phyloP scores from a whole-genome alignment of 1,139 yeast genomes.

The Taiozyma sp. region DNA sequence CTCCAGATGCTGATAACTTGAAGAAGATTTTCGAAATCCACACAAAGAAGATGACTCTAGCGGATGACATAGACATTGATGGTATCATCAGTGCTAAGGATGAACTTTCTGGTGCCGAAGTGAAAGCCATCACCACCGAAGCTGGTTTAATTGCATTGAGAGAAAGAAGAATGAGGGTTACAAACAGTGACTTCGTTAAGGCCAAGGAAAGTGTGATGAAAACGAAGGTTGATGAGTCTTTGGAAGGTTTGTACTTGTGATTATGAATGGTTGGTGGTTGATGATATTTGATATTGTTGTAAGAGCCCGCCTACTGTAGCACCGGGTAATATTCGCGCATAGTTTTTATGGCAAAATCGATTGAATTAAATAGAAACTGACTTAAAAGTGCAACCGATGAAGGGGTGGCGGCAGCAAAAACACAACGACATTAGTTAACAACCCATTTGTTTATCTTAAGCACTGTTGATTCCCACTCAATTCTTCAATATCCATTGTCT shows the following conservation, averaged over 20 bases:
- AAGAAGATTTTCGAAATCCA: slow-evolving; percentile 91
- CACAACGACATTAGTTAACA: not conserved
- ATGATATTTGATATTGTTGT: not conserved
- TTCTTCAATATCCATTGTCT: not conserved
- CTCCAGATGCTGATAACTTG: slow-evolving; percentile 90
- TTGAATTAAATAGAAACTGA: too few relatives aligned
- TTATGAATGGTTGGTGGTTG: not conserved
- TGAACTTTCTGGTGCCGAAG: slow-evolving; percentile 96
- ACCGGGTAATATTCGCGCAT: not conserved
- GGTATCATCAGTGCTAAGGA: slow-evolving; percentile 89
- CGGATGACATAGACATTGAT: slow-evolving; percentile 84
- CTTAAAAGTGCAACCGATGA: too few relatives aligned
- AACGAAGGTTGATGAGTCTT: slow-evolving; percentile 94
- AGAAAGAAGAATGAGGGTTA: slow-evolving; percentile 98
- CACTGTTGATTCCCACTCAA: not conserved
- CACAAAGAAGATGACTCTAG: slow-evolving; percentile 89
- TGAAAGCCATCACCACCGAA: slow-evolving; percentile 96
- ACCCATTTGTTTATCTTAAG: not conserved
- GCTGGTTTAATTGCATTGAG: slow-evolving; percentile 95
- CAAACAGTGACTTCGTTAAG: slow-evolving; percentile 87
- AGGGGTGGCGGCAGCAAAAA: too few relatives aligned
- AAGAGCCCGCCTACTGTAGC: not conserved
- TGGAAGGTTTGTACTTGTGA: slow-evolving; percentile 89
- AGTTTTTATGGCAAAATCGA: not conserved
- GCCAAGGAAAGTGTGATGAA: slow-evolving; percentile 97